Evolutionary conservation across 805 yeast genomes (phyloP).

Genomic region (Yarrowia sp.): DNA sequence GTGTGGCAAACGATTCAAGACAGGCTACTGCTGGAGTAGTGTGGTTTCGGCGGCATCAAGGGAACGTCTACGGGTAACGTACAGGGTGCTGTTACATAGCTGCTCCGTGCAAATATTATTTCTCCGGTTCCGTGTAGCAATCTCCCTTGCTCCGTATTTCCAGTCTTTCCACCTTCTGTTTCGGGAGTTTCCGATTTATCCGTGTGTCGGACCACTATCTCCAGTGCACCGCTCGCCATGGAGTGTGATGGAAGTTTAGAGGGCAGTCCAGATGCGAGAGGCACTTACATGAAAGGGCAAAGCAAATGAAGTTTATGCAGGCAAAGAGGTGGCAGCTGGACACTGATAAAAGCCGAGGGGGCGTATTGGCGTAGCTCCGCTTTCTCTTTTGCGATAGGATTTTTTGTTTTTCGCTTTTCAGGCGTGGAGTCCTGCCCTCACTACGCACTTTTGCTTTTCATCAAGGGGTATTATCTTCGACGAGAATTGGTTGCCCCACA

Average conservation of each 20-base stretch:
- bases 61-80: neutral
- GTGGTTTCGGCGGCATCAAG: slow-evolving; percentile 1
- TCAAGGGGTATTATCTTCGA: slow-evolving; percentile 8
- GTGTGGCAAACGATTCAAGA: slow-evolving; percentile 24
- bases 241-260: slow-evolving; percentile 38
- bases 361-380: too few relatives aligned
- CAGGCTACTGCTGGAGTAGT: slow-evolving; percentile 6
- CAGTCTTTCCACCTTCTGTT: neutral
- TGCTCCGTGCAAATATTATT: neutral
- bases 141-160: too few relatives aligned
- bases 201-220: slow-evolving; percentile 26
- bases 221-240: slow-evolving; percentile 19
- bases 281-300: slow-evolving; percentile 29
- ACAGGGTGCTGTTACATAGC: neutral
- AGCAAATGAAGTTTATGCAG: slow-evolving; percentile 33
- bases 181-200: neutral
- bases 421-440: neutral
- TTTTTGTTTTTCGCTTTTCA: neutral
- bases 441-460: neutral
- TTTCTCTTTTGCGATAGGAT: neutral
- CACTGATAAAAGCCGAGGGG: too few relatives aligned
- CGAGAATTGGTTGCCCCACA: slow-evolving; percentile 19
- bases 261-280: slow-evolving; percentile 36
- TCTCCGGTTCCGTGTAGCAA: neutral
- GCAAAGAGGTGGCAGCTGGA: slow-evolving; percentile 4